A percentile compares a stretch with the other conserved stretches of the same genome.
Conservation (phyloP, 1,139 yeast genomes). For the Yamadazyma membranifaciens region DNA sequence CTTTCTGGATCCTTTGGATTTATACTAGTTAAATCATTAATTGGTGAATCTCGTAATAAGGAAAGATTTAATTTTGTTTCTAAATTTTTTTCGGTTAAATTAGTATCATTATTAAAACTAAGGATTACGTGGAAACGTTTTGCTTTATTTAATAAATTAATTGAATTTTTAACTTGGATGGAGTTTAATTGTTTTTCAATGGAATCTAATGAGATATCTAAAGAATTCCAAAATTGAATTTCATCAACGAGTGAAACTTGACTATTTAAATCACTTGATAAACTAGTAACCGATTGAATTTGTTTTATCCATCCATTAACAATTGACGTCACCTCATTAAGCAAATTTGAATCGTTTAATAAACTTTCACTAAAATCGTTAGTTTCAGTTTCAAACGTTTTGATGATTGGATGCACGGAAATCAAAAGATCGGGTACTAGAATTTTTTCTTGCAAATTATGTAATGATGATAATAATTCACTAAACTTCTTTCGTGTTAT, state of each 20-base stretch:
- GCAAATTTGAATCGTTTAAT: slow-evolving; percentile 50
- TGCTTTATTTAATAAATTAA: slow-evolving; percentile 63
- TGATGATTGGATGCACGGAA: slow-evolving; percentile 54
- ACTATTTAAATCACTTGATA: slow-evolving; percentile 18
- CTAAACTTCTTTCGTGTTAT: slow-evolving; percentile 61
- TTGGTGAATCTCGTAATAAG: slow-evolving; percentile 69
- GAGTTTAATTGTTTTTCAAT: slow-evolving; percentile 59
- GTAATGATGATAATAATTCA: slow-evolving; percentile 67
- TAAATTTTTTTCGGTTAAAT: slow-evolving; percentile 56
- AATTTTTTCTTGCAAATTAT: slow-evolving; percentile 65
- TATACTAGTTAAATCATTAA: slow-evolving; percentile 57
- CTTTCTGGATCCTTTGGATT: slow-evolving; percentile 28
- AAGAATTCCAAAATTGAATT: slow-evolving; percentile 73
- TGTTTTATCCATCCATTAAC: slow-evolving; percentile 75
- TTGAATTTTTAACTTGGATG: slow-evolving; percentile 54
- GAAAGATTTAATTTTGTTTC: slow-evolving; percentile 56
- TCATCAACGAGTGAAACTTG: slow-evolving; percentile 56
- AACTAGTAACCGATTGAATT: slow-evolving; percentile 55
- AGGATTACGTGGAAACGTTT: slow-evolving; percentile 80
- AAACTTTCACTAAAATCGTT: slow-evolving; percentile 24
- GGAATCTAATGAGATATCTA: slow-evolving; percentile 60
- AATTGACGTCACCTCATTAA: slow-evolving; percentile 63
- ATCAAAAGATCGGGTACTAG: slow-evolving; percentile 64
- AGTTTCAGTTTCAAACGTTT: slow-evolving; percentile 21
- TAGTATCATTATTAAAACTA: slow-evolving; percentile 70